Base-by-base conservation (phyloP, 345 rosid genomes). In the Moricandia moricandioides region DNA sequence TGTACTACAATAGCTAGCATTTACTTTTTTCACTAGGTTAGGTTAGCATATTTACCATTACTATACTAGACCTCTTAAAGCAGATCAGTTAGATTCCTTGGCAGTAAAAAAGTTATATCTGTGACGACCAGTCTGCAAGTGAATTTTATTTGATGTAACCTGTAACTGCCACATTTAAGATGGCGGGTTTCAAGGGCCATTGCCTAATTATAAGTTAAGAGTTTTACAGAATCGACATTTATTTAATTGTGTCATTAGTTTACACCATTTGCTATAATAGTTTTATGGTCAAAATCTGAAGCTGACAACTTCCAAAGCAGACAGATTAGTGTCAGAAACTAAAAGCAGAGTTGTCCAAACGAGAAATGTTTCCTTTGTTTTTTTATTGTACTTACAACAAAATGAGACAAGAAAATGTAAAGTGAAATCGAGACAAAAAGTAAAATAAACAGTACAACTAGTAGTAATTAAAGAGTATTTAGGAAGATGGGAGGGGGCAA, bases 261-360 rank as follows among this genome's bases (percentile, higher is more conserved):
- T 8, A 61, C 40, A 68, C 60, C 51, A 40, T 40, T 76, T 69
- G 65, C 75, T 70, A 55, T 55, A 31, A 31, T 76, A 63, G 0
- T 12, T 24, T 52, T 26, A 14, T 69, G 75, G 75, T 76, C 80
- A 70, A 70, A 76, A 70, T 64, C 71, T 70, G 66, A 70, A 76
- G 71, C 60, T 64, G 80, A 76, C 75, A 35, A 70, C 63, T 63
- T 63, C 75, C 75, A 70, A 70, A 69, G 66, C 66, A 55, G 71
- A 70, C 61, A 70, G 75, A 70, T 31, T 70, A 13, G 54, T 76
- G 75, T 76, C 75, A 62, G 80, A 70, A 40, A 55, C 21, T 43
- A 31, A 76, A 76, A 70, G 75, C 80, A 43, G 65, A 63, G 65
- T 40, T 76, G 75, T 68, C 73, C 26, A 67, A 49, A 60, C 68